Conservation (phyloP, 495 filamentous ascomycete species). For the Penicillium robsamsonii region DNA sequence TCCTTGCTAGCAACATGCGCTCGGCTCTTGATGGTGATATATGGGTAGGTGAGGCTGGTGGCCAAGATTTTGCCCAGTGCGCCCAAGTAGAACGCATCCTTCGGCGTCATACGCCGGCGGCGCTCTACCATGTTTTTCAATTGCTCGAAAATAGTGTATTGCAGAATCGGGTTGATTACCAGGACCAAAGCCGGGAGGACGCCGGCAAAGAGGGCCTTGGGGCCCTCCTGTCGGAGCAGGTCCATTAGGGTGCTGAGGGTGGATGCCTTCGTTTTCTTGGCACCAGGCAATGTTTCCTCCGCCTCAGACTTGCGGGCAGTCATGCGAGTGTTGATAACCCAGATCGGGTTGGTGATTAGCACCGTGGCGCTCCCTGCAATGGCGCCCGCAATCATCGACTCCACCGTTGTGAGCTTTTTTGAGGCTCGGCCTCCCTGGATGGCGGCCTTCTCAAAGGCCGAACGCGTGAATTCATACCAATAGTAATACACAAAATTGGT, state of each 20-base stretch:
- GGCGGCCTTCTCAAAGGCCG: slow-evolving; percentile 82
- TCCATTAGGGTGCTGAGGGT: slow-evolving; percentile 77
- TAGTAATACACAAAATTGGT: slow-evolving; percentile 99
- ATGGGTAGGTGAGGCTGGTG: slow-evolving; percentile 93
- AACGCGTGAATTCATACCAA: slow-evolving; percentile 97
- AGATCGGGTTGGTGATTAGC: slow-evolving; percentile 94
- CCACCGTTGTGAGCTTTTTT: slow-evolving; percentile 81
- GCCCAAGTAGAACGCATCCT: slow-evolving; percentile 84
- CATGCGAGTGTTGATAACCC: slow-evolving; percentile 98
- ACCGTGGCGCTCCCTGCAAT: slow-evolving; percentile 92
- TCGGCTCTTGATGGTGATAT: slow-evolving; percentile 94
- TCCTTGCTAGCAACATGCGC: slow-evolving; percentile 85
- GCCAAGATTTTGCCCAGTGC: slow-evolving; percentile 92
- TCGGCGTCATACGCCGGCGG: slow-evolving; percentile 69
- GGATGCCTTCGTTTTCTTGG: slow-evolving; percentile 54
- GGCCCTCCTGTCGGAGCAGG: slow-evolving; percentile 77
- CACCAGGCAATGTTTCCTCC: slow-evolving; percentile 52
- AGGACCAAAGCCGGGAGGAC: slow-evolving; percentile 90
- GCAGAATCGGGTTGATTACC: slow-evolving; percentile 96
- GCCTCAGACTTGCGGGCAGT: slow-evolving; percentile 72
- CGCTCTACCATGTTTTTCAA: slow-evolving; percentile 76
- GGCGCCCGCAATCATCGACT: slow-evolving; percentile 94
- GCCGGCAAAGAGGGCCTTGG: slow-evolving; percentile 80
- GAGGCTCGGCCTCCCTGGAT: slow-evolving; percentile 68
- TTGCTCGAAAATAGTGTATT: slow-evolving; percentile 99